Evolutionary conservation across 257 asterid species (phyloP).

Genomic region (Parsonsia alboflavescens): DNA sequence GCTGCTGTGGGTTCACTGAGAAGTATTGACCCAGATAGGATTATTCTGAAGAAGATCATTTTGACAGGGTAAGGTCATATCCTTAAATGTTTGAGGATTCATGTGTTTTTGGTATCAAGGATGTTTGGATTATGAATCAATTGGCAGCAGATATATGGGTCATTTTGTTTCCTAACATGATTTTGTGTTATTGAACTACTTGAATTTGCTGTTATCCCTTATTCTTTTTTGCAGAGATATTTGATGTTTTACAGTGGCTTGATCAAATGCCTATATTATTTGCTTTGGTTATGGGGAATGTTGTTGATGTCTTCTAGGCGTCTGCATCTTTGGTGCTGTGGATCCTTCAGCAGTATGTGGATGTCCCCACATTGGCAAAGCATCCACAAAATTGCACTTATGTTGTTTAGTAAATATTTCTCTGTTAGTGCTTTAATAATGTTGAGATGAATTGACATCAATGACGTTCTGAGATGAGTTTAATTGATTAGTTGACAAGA

Average conservation of each 20-base stretch:
- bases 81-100: neutral
- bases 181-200: neutral
- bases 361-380: neutral
- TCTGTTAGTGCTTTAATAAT: neutral
- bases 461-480: neutral
- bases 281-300: neutral
- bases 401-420: neutral
- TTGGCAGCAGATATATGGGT: neutral
- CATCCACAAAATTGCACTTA: neutral
- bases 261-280: neutral
- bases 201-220: neutral
- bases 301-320: neutral
- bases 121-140: neutral
- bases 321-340: neutral
- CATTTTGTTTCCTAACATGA: neutral
- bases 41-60: constrained; percentile 80
- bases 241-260: neutral
- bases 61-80: constrained; percentile 68
- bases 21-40: constrained; percentile 77
- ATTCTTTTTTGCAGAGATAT: neutral
- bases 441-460: neutral
- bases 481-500: neutral
- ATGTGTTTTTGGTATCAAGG: neutral
- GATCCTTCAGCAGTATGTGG: neutral
- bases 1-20: constrained; percentile 87